Evolutionary conservation across 1,139 yeast species (phyloP), one percentile per base, ranked within the genome.

Genomic region (Hansenula sp.): DNA sequence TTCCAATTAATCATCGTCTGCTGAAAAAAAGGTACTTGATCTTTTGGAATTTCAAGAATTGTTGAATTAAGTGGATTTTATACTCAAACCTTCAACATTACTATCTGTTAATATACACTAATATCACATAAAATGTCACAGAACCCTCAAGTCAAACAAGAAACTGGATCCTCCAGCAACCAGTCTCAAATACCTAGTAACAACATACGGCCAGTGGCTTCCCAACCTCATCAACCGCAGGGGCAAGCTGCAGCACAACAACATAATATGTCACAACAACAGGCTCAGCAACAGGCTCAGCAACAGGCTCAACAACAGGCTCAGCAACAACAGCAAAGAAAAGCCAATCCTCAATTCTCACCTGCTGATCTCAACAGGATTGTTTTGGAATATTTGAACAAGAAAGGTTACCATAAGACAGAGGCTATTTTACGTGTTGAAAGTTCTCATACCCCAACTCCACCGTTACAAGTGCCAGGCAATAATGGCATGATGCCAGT

Each of bases 381-480:
- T 59, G 98, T 93, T 31, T 72, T 93, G 57, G 99, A 93, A 57
- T 93, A 93, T 58, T 75, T 94, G 52, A 87, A 83, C 63, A 91
- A 93, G 60, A 90, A 91, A 62, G 99, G 99, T 3, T 94, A 89
- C 60, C 91, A 89, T 53, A 79, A 85, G 53, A 91, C 98, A 0
- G 99, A 94, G 62, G 90, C 96, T 5, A 88, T 90, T 84, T 75
- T 93, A 48, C 77, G 99, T 51, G 79, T 90, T 51, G 99, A 94
- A 62, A 81, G 89, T 50, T 78, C 94, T 3, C 82, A 89, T 48
- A 77, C 81, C 0, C 79, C 84, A 18, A 79, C 82, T 0, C 79
- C 85, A 0, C 70, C 76, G 21, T 74, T 37, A 67, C 68, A 52
- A 51, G 82, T 45, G 55, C 70, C 34, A 54, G 61, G 49, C n/a